Evolutionary conservation across 163 green algal genomes (phyloP).

Genomic region (Chlamydomonas reinhardtii): DNA sequence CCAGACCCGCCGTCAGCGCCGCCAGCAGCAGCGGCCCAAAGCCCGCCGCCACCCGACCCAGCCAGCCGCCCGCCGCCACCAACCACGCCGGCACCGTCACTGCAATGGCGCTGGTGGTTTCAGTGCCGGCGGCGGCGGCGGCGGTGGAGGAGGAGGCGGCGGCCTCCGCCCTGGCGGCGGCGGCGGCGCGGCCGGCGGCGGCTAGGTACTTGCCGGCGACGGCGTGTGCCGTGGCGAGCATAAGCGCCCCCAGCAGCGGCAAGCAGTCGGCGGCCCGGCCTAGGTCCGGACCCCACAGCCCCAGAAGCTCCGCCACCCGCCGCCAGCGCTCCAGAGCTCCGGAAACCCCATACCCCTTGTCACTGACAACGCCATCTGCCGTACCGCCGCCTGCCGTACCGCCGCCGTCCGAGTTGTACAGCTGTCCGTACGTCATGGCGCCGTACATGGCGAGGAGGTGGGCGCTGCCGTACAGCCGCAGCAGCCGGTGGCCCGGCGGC

Average conservation of each 20-base stretch:
- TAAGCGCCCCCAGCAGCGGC: slow-evolving; percentile 42
- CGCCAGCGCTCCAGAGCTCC: slow-evolving; percentile 21
- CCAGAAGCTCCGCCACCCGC: slow-evolving; percentile 11
- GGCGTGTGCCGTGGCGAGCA: slow-evolving; percentile 41
- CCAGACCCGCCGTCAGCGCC: not conserved
- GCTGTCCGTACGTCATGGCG: slow-evolving; percentile 52
- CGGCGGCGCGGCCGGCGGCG: not conserved
- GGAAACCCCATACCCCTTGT: too few relatives aligned
- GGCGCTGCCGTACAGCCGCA: slow-evolving; percentile 56
- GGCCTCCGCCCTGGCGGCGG: not conserved
- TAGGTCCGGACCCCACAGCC: slow-evolving; percentile 21
- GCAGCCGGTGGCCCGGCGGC: slow-evolving; percentile 54
- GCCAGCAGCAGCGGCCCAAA: slow-evolving; percentile 42
- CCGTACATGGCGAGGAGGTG: slow-evolving; percentile 63
- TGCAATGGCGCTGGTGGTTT: too few relatives aligned
- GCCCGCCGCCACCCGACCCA: slow-evolving; percentile 27
- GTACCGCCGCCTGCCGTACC: too few relatives aligned
- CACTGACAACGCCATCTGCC: slow-evolving; percentile 22
- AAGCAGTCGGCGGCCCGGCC: slow-evolving; percentile 17
- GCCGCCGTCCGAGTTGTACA: slow-evolving; percentile 16
- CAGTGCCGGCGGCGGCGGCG: too few relatives aligned
- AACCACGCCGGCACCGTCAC: not conserved
- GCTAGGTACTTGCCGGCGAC: slow-evolving; percentile 39
- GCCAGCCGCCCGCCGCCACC: not conserved
- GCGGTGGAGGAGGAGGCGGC: slow-evolving; percentile 9